These are phyloP conservation scores for Avena sativa DNA, from an alignment of 176 grass and related monocot species.

Conservation along the genomic window DNA sequence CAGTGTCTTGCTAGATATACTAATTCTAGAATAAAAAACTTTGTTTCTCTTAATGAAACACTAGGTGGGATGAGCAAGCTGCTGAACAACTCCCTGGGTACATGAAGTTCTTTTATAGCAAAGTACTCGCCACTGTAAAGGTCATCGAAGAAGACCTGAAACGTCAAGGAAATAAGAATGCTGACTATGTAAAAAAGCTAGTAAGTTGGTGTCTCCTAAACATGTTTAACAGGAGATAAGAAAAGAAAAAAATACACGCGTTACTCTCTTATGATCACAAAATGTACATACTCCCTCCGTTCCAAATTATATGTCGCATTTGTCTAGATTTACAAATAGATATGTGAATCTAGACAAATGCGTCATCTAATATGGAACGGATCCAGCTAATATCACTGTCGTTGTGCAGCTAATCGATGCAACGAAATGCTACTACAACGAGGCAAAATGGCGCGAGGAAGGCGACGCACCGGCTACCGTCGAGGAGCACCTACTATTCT, in stretches of 20 bases:
- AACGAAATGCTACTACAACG: no score
- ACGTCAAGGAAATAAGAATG: constrained; percentile 22
- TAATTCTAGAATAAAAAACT: no score
- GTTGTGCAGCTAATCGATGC: no score
- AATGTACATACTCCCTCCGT: no score
- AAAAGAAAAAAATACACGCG: not conserved
- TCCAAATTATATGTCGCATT: no score
- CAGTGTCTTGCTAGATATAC: no score
- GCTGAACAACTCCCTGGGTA: constrained; percentile 36
- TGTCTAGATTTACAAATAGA: no score
- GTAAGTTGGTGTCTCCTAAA: constrained; percentile 2
- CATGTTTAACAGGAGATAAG: not conserved
- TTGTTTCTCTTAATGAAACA: not conserved
- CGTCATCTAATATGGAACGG: no score
- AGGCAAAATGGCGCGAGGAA: no score
- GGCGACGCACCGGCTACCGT: no score
- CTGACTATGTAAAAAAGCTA: constrained; percentile 20
- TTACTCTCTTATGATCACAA: not conserved
- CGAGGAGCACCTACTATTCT: no score
- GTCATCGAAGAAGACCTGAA: constrained; percentile 34
- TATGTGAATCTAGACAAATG: no score
- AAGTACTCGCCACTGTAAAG: not conserved
- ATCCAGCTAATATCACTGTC: not conserved
- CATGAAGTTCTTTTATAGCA: constrained; percentile 34
- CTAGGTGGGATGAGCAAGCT: constrained; percentile 5